phyloP scores from a whole-genome alignment of 1,139 yeast species.

The Taphrina betulina region DNA sequence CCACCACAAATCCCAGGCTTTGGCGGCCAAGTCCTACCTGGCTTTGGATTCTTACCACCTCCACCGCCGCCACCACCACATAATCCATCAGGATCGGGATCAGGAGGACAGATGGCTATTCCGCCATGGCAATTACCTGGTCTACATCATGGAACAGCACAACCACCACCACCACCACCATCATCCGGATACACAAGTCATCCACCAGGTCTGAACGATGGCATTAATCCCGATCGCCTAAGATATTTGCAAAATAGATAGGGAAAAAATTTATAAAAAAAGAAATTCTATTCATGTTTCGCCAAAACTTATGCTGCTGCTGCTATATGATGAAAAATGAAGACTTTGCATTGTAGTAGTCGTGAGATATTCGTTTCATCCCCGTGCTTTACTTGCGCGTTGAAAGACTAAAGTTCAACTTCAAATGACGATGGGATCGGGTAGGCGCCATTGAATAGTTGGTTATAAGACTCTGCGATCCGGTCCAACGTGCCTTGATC shows the following conservation, averaged over 20 bases:
- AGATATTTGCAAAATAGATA: conserved; percentile 10
- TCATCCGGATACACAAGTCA: not conserved
- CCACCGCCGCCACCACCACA: conserved; percentile 1
- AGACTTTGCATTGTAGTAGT: too few relatives aligned
- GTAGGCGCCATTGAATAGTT: not conserved
- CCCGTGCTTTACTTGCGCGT: not conserved
- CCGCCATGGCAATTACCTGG: conserved; percentile 20
- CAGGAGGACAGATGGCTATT: not conserved
- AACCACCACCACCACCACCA: conserved; percentile 13
- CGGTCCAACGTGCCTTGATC: not conserved
- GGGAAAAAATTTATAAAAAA: too few relatives aligned
- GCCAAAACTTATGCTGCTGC: too few relatives aligned
- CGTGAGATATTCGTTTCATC: conserved; percentile 1
- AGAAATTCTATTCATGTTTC: too few relatives aligned
- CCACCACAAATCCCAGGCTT: conserved; percentile 31
- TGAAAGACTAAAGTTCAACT: not conserved
- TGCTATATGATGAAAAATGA: too few relatives aligned
- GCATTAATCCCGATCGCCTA: conserved; percentile 25
- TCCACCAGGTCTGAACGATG: conserved; percentile 16
- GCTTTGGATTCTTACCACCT: not conserved
- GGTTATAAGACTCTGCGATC: not conserved
- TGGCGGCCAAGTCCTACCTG: not conserved
- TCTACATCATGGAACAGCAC: not conserved
- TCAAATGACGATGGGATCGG: not conserved
- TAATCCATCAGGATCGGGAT: not conserved